A percentile compares a stretch with the other conserved stretches of the same genome.
Conservation (phyloP, 495 filamentous ascomycete genomes). For the Penicillium verhagenii region DNA sequence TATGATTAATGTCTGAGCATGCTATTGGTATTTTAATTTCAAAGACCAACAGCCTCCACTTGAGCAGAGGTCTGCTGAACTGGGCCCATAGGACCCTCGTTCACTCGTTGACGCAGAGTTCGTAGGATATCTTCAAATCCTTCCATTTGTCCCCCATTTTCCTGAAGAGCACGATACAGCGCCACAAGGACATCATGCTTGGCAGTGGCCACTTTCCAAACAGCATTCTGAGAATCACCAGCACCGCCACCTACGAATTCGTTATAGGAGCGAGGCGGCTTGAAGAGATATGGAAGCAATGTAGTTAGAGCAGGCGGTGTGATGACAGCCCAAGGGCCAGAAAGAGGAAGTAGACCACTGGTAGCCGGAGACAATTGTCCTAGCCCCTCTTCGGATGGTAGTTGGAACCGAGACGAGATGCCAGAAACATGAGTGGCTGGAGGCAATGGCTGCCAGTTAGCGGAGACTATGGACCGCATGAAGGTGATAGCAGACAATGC, state of each 20-base stretch:
- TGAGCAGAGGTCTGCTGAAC: conserved; percentile 27
- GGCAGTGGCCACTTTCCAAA: conserved; percentile 58
- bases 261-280: conserved; percentile 55
- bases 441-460: conserved; percentile 50
- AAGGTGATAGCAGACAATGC: conserved; percentile 56
- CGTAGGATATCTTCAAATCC: conserved; percentile 46
- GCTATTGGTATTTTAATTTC: conserved; percentile 7
- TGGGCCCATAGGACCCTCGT: conserved; percentile 45
- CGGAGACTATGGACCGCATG: conserved; percentile 52
- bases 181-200: conserved; percentile 57
- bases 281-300: conserved; percentile 59
- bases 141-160: conserved; percentile 27
- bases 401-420: conserved; percentile 34
- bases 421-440: conserved; percentile 16
- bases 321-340: conserved; percentile 52
- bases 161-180: conserved; percentile 37
- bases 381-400: conserved; percentile 44
- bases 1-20: neutral
- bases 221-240: conserved; percentile 56
- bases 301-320: conserved; percentile 50
- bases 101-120: conserved; percentile 43
- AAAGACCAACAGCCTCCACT: conserved; percentile 40
- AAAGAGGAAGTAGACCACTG: conserved; percentile 41
- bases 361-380: conserved; percentile 35
- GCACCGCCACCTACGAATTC: conserved; percentile 58